phyloP scores from a whole-genome alignment of 352 stramenopile genomes.

The Pythium rhizo-oryzae region DNA sequence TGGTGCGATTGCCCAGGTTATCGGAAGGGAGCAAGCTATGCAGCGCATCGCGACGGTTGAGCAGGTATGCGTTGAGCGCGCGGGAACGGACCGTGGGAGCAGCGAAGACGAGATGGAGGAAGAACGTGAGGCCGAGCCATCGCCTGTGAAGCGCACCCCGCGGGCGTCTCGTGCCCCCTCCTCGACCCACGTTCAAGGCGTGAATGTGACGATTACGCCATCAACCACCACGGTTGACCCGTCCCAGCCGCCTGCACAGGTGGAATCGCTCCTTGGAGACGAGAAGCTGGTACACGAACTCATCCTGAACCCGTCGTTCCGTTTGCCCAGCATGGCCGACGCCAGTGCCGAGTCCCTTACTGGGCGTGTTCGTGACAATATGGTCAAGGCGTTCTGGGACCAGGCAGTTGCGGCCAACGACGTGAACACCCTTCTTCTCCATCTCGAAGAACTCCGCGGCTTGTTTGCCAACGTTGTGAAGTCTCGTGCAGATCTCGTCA shows the following conservation, averaged over 20 bases:
- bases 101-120: constrained; percentile 27
- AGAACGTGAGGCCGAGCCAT: constrained; percentile 28
- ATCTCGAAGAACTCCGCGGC: constrained; percentile 53
- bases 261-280: constrained; percentile 55
- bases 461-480: constrained; percentile 37
- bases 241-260: constrained; percentile 29
- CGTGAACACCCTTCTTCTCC: constrained; percentile 42
- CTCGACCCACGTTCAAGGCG: neutral
- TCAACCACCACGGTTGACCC: neutral
- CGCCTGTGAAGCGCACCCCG: constrained; percentile 3
- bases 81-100: neutral
- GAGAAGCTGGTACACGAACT: constrained; percentile 70
- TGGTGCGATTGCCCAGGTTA: constrained; percentile 52
- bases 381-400: constrained; percentile 76
- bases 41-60: constrained; percentile 41
- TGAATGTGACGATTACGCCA: neutral
- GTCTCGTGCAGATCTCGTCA: constrained; percentile 35
- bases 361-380: constrained; percentile 47
- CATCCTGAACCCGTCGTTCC: constrained; percentile 70
- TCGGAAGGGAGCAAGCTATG: constrained; percentile 46
- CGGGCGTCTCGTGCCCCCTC: neutral
- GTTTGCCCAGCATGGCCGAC: constrained; percentile 27
- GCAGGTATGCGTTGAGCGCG: constrained; percentile 4
- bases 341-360: constrained; percentile 32
- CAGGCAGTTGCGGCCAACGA: constrained; percentile 54